These are phyloP conservation scores for Ulota crispa DNA, from an alignment of 225 moss, liverwort and hornwort species.

Conservation along the genomic window DNA sequence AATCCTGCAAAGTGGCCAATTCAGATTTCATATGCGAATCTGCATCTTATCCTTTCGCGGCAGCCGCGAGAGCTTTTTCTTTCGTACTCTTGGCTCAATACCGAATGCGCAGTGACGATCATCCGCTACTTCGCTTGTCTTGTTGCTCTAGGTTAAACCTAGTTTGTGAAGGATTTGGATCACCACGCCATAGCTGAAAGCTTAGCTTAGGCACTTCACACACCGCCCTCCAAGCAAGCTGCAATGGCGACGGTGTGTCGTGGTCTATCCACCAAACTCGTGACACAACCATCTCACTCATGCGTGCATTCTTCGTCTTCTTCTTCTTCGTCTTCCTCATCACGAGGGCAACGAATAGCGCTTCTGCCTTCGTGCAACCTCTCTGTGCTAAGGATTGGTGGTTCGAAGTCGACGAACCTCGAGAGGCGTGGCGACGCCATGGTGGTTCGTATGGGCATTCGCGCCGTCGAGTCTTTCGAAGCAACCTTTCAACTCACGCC, in stretches of 20 bases:
- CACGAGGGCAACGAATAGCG: not conserved
- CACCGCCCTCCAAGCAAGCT: not conserved
- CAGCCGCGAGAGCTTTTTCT: not conserved
- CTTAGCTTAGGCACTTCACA: not conserved
- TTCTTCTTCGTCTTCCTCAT: slow-evolving; percentile 7
- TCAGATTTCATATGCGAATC: not conserved
- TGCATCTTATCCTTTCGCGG: slow-evolving; percentile 25
- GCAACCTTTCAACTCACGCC: slow-evolving; percentile 55
- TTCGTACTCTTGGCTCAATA: too few relatives aligned
- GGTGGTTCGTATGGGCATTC: slow-evolving; percentile 60
- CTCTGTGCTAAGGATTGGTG: slow-evolving; percentile 17
- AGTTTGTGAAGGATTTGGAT: not conserved
- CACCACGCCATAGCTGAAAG: not conserved
- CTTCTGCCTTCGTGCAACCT: slow-evolving; percentile 2
- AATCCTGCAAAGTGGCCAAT: not conserved
- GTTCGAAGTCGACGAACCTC: not conserved
- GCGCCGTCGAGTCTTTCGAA: slow-evolving; percentile 61
- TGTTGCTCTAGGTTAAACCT: not conserved
- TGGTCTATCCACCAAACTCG: not conserved
- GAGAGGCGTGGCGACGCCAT: slow-evolving; percentile 16
- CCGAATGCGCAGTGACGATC: not conserved
- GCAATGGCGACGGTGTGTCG: slow-evolving; percentile 39
- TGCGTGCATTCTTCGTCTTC: slow-evolving; percentile 22
- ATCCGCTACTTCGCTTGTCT: not conserved
- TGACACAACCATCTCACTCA: slow-evolving; percentile 4